Evolutionary conservation across 306 rosid genomes (phyloP).

Genomic region (Pterocarpus macrocarpus): DNA sequence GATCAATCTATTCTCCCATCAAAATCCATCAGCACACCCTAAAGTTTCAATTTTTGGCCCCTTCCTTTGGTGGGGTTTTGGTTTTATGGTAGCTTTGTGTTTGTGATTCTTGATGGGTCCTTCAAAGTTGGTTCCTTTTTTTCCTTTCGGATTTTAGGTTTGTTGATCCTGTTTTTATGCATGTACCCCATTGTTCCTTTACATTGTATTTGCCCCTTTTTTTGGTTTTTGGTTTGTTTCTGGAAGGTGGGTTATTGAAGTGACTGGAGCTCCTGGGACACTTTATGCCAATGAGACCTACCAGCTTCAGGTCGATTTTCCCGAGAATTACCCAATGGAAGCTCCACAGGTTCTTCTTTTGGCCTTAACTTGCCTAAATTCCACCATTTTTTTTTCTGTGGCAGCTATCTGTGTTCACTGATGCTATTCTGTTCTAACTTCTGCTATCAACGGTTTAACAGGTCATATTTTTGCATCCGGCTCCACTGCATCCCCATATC

Average conservation of each 20-base stretch:
- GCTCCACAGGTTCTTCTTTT: conserved; percentile 85
- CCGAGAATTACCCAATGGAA: conserved; percentile 99
- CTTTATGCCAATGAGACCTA: conserved; percentile 89
- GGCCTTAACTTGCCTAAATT: neutral
- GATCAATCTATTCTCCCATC: neutral
- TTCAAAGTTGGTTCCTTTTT: conserved; percentile 5
- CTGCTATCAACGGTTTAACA: conserved; percentile 51
- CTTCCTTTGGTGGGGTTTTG: neutral
- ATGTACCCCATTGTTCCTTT: conserved; percentile 1
- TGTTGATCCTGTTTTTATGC: conserved; percentile 9
- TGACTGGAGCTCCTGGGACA: conserved; percentile 96
- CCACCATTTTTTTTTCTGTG: neutral
- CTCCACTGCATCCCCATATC: conserved; percentile 98
- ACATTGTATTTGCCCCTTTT: conserved; percentile 12
- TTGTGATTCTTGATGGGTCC: neutral
- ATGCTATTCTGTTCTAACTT: conserved; percentile 35
- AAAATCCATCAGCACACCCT: neutral
- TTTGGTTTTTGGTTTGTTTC: neutral
- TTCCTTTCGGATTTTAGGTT: conserved; percentile 10
- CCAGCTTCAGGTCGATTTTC: conserved; percentile 99
- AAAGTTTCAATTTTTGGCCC: conserved; percentile 7
- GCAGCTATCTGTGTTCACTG: conserved; percentile 12
- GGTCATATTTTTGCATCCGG: conserved; percentile 98
- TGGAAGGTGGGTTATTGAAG: conserved; percentile 98
- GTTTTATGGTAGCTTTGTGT: neutral